Base-by-base conservation (phyloP, 345 rosid genomes). In the Corchorus capsularis region DNA sequence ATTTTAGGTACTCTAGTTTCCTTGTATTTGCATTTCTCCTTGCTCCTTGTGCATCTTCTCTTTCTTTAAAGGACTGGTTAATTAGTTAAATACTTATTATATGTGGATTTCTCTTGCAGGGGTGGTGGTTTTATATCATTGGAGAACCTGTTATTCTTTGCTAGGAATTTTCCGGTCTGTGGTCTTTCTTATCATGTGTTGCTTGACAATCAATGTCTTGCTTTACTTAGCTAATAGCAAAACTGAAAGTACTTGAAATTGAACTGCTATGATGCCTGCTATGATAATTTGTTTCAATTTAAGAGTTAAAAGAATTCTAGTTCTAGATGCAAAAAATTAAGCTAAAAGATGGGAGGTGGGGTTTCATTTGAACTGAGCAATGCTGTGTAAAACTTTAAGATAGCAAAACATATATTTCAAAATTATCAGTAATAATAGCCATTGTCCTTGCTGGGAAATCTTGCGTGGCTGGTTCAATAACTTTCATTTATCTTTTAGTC, bases 91-190 rank as follows among this genome's bases (percentile, higher is more conserved):
- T 50, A 15, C 8, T 39, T 49, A 45, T 39, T 62, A 49, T 37
- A 49, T 72, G 53, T 78, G 78, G 68, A 81, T 81, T 78, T 52
- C 62, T 86, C 54, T 82, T 66, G 55, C 88, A 96, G 99, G 95
- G 99, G 99, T 52, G 99, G 99, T 78, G 99, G 98, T 80, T 94
- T 92, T 84, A 94, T 96, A 76, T 96, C 99, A 34, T 88, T 94
- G 91, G 99, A 96, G 88, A 96, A 96, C 81, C 83, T 96, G 85
- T 73, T 96, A 72, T 96, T 80, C 90, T 92, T 96, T 77, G 98
- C 97, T 56, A 87, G 86, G 74, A 86, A 82, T 82, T 96, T 92
- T 65, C 97, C 91, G 89, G 99, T 96, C 77, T 61, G 79, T 75
- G 54, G 45, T 32, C 16, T 66, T 62, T 80, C 72, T 66, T 17